phyloP scores from a whole-genome alignment of 2,329 filamentous ascomycete species.

The Claviceps capensis region DNA sequence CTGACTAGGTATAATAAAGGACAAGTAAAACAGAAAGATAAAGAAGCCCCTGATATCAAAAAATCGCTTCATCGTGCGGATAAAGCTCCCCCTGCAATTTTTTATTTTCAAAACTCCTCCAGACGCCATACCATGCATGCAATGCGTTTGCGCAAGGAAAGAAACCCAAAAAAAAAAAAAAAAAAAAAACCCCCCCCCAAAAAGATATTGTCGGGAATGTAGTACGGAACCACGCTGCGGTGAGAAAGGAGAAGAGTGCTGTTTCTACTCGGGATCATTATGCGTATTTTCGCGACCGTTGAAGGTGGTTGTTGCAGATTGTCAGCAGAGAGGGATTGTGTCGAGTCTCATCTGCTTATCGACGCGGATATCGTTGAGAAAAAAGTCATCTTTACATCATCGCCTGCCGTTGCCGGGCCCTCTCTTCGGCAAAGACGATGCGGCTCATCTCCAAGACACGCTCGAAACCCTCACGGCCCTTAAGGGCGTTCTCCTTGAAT shows the following conservation, averaged over 20 bases:
- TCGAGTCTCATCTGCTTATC: background rate
- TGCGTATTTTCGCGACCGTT: background rate
- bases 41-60: background rate
- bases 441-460: slow-evolving; percentile 86
- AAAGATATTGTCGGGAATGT: background rate
- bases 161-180: background rate
- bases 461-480: slow-evolving; percentile 90
- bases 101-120: background rate
- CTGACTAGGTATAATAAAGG: slow-evolving; percentile 1
- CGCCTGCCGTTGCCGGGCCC: slow-evolving; percentile 36
- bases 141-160: background rate
- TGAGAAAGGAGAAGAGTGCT: background rate
- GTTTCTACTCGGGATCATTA: background rate
- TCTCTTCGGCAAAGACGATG: slow-evolving; percentile 81
- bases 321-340: background rate
- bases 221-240: background rate
- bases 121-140: slow-evolving; percentile 2
- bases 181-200: no score
- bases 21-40: background rate
- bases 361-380: background rate
- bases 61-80: background rate
- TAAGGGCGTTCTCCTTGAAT: slow-evolving; percentile 83
- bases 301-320: background rate
- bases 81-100: background rate
- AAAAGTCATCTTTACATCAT: background rate